Evolutionary conservation across 2,329 filamentous ascomycete genomes (phyloP).

Genomic region (Talaromyces albobiverticillius): DNA sequence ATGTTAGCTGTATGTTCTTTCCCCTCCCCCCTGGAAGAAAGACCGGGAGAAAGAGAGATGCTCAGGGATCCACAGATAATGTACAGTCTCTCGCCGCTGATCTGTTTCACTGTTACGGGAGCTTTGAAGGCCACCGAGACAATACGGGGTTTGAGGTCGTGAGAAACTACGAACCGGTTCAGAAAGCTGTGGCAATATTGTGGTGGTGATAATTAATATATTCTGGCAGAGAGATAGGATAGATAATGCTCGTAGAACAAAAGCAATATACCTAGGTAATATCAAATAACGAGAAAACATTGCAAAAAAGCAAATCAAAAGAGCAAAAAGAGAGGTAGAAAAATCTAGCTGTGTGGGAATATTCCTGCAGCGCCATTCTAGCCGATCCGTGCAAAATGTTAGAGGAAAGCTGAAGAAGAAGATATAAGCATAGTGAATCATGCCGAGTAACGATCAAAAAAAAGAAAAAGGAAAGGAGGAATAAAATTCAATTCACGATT

Average conservation of each 20-base stretch:
- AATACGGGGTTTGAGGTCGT: slow-evolving; percentile 13
- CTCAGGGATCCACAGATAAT: slow-evolving; percentile 22
- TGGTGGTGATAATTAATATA: too few relatives aligned
- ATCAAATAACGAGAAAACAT: background rate
- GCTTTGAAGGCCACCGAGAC: slow-evolving; percentile 30
- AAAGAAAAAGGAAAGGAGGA: too few relatives aligned
- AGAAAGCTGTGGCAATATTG: too few relatives aligned
- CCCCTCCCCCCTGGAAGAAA: background rate
- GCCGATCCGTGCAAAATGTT: slow-evolving; percentile 7
- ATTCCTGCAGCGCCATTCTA: slow-evolving; percentile 11
- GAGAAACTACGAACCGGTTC: too few relatives aligned
- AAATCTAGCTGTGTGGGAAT: slow-evolving; percentile 8
- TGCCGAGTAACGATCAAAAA: too few relatives aligned
- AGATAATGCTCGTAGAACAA: background rate
- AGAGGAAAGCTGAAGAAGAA: background rate
- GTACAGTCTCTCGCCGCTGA: slow-evolving; percentile 30
- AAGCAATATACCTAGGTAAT: background rate
- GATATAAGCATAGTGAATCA: background rate
- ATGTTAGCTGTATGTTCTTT: slow-evolving; percentile 43
- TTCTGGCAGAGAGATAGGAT: background rate
- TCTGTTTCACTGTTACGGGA: slow-evolving; percentile 31
- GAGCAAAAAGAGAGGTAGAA: background rate
- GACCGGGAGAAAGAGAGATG: too few relatives aligned
- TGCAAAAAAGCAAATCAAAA: background rate
- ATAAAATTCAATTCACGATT: background rate